Evolutionary conservation across 495 filamentous ascomycete species (phyloP).

Genomic region (Penicillium steckii): DNA sequence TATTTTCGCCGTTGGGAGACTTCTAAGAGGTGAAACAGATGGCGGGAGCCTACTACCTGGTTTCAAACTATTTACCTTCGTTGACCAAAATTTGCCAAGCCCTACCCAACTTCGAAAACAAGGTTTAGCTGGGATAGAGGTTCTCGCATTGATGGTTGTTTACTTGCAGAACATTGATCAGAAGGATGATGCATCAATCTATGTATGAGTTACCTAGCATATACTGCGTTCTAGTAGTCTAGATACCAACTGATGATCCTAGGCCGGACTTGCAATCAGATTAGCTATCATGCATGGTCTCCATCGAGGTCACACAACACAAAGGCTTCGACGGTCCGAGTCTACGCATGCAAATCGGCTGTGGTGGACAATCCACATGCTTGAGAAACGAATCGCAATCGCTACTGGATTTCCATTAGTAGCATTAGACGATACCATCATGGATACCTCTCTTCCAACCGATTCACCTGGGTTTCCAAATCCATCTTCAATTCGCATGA

Average conservation of each 20-base stretch:
- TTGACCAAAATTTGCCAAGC: not conserved
- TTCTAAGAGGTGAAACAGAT: slow-evolving; percentile 1
- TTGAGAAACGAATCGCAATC: slow-evolving; percentile 6
- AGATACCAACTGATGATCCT: not conserved
- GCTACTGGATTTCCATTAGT: not conserved
- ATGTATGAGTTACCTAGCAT: too few species aligned
- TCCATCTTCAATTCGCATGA: slow-evolving; percentile 2
- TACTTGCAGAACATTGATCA: slow-evolving; percentile 6
- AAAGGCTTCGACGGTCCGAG: slow-evolving; percentile 5
- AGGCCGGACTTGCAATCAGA: slow-evolving; percentile 4
- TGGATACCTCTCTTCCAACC: not conserved
- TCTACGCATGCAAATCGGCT: not conserved
- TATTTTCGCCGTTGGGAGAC: slow-evolving; percentile 6
- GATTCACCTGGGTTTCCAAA: slow-evolving; percentile 8
- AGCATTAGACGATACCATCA: slow-evolving; percentile 3
- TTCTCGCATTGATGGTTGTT: slow-evolving; percentile 2
- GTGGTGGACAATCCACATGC: slow-evolving; percentile 10
- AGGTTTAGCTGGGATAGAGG: slow-evolving; percentile 3
- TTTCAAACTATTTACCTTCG: not conserved
- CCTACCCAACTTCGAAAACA: not conserved
- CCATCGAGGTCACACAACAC: not conserved
- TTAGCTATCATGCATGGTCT: slow-evolving; percentile 3
- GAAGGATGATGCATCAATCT: slow-evolving; percentile 4
- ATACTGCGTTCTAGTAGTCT: too few species aligned
- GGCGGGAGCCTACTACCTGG: not conserved